Conservation (phyloP, 176 grass and related monocot species). For the Tillandsia fasciculata region DNA sequence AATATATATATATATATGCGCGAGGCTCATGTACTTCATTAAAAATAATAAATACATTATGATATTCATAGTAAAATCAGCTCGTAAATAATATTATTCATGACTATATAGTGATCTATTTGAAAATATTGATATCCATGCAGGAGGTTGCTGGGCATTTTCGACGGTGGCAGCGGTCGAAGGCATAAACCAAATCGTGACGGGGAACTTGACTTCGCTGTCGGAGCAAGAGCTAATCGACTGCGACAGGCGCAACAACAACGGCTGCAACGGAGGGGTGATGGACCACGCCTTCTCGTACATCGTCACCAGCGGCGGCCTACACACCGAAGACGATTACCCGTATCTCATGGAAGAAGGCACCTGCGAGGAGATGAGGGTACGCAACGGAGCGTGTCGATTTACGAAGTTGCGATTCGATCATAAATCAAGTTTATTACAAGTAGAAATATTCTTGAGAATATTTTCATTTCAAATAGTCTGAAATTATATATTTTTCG, state of each 20-base stretch:
- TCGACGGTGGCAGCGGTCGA: constrained; percentile 81
- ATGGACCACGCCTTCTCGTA: constrained; percentile 82
- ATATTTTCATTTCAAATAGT: too few relatives aligned
- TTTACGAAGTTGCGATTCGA: neutral
- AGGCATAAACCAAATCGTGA: constrained; percentile 70
- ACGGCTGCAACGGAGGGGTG: constrained; percentile 63
- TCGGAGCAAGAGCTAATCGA: constrained; percentile 94
- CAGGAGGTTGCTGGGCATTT: constrained; percentile 90
- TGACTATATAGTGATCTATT: too few relatives aligned
- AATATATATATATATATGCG: neutral
- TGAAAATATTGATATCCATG: neutral
- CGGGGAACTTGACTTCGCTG: constrained; percentile 56
- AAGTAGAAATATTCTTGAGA: too few relatives aligned
- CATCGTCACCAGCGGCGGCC: constrained; percentile 53
- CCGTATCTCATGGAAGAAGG: constrained; percentile 91
- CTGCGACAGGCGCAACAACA: constrained; percentile 62
- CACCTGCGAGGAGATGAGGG: constrained; percentile 43
- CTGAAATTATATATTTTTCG: too few relatives aligned
- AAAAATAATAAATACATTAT: too few relatives aligned
- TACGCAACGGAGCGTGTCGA: neutral
- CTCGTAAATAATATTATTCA: too few relatives aligned
- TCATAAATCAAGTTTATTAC: too few relatives aligned
- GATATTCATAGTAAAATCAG: too few relatives aligned
- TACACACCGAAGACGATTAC: constrained; percentile 70
- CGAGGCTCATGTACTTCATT: too few relatives aligned